Percentiles rank a stretch among this genome's conserved stretches.
These are phyloP conservation scores for Oxytropis ochrocephala DNA, from an alignment of 306 rosid genomes.

Conservation along the genomic window DNA sequence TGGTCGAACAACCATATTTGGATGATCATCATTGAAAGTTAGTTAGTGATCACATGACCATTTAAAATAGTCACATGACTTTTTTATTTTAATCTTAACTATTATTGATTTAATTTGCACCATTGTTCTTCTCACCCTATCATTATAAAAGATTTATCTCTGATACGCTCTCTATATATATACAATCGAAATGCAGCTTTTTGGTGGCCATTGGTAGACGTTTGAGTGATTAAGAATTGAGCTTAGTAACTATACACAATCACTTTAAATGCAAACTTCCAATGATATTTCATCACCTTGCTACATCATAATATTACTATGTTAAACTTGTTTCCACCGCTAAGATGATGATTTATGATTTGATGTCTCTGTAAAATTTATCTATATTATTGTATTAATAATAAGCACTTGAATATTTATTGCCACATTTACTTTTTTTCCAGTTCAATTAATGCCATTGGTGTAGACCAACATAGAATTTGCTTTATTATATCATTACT, in stretches of 20 bases:
- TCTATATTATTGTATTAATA: not conserved
- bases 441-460: not conserved
- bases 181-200: not conserved
- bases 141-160: too few relatives aligned
- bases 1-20: too few relatives aligned
- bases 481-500: not conserved
- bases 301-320: not conserved
- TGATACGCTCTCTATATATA: too few relatives aligned
- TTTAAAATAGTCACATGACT: too few relatives aligned
- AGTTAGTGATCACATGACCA: too few relatives aligned
- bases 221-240: not conserved
- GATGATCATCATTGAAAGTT: too few relatives aligned
- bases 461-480: not conserved
- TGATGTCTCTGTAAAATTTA: not conserved
- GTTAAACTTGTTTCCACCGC: not conserved
- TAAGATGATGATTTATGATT: not conserved
- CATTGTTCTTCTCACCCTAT: too few relatives aligned
- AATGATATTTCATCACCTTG: not conserved
- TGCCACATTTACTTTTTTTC: slow-evolving; percentile 9
- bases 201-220: not conserved
- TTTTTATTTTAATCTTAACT: too few relatives aligned
- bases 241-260: not conserved
- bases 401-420: not conserved
- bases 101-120: too few relatives aligned
- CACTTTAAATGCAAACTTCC: not conserved